A percentile compares a stretch with the other conserved stretches of the same genome.
Conservation (phyloP, 768 basidiomycete species). For the Paxillus involutus region DNA sequence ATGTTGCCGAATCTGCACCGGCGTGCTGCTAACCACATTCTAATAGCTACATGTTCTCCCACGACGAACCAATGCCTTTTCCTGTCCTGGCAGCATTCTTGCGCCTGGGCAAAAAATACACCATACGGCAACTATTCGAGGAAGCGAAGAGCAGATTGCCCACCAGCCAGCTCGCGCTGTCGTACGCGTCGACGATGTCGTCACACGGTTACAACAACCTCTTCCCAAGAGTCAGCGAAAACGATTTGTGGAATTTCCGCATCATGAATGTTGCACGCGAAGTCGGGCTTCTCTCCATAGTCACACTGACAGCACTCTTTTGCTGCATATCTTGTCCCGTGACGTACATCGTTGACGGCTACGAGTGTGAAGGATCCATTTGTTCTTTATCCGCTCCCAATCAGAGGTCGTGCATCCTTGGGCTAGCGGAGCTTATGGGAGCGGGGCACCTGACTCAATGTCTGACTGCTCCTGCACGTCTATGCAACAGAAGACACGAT, state of each 20-base stretch:
- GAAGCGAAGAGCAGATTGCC: constrained; percentile 9
- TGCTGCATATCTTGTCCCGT: constrained; percentile 9
- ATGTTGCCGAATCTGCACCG: neutral
- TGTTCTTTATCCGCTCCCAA: neutral
- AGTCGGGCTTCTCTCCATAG: constrained; percentile 2
- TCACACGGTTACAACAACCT: neutral
- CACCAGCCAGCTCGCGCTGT: neutral
- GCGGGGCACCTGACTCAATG: neutral
- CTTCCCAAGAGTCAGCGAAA: constrained; percentile 7
- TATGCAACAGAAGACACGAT: neutral
- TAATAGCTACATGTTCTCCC: constrained; percentile 7
- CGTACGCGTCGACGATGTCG: neutral
- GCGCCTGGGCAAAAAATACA: constrained; percentile 16
- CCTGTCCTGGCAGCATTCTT: constrained; percentile 7
- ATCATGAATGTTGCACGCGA: constrained; percentile 15
- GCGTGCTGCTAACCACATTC: neutral
- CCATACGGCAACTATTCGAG: constrained; percentile 7
- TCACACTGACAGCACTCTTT: neutral
- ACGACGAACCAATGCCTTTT: constrained; percentile 9
- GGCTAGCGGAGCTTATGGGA: neutral
- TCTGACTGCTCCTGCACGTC: neutral
- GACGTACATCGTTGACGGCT: constrained; percentile 6
- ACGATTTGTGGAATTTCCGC: constrained; percentile 12
- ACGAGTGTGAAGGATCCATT: neutral
- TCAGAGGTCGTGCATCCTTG: constrained; percentile 1